phyloP scores from a whole-genome alignment of 2,329 filamentous ascomycete genomes.

The Penicillium paneum region DNA sequence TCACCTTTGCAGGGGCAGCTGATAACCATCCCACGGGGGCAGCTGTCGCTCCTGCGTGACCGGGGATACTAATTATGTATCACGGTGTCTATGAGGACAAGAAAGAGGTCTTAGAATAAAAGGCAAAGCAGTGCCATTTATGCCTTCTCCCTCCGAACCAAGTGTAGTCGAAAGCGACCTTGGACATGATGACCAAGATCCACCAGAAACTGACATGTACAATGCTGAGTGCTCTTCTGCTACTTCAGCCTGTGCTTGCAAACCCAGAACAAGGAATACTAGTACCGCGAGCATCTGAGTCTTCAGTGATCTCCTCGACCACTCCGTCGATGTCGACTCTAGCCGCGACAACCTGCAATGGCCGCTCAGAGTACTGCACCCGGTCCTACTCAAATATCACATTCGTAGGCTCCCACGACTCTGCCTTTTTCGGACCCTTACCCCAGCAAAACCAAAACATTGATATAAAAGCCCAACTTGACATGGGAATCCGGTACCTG shows the following conservation, averaged over 20 bases:
- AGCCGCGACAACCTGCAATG: slow-evolving; percentile 52
- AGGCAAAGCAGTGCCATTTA: not conserved
- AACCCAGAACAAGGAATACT: not conserved
- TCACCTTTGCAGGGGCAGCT: slow-evolving; percentile 6
- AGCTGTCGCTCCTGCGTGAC: slow-evolving; percentile 11
- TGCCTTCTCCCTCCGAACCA: not conserved
- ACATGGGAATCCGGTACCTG: slow-evolving; percentile 61
- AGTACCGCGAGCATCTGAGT: slow-evolving; percentile 4
- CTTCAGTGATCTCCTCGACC: slow-evolving; percentile 3
- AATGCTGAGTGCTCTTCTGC: slow-evolving; percentile 5
- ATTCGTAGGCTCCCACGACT: slow-evolving; percentile 64
- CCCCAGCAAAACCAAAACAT: slow-evolving; percentile 60
- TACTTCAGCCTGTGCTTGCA: not conserved
- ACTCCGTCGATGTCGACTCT: slow-evolving; percentile 3
- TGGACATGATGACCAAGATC: slow-evolving; percentile 9
- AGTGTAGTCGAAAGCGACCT: not conserved
- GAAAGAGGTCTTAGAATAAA: not conserved
- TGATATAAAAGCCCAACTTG: slow-evolving; percentile 56
- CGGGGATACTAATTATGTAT: not conserved
- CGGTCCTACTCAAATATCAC: slow-evolving; percentile 59
- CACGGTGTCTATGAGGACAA: not conserved
- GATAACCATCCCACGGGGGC: slow-evolving; percentile 6
- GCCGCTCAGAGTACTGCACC: slow-evolving; percentile 54
- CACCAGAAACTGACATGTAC: slow-evolving; percentile 1
- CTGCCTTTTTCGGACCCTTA: slow-evolving; percentile 58